Conservation (phyloP, 1,139 yeast genomes). For the Candida gigantensis region DNA sequence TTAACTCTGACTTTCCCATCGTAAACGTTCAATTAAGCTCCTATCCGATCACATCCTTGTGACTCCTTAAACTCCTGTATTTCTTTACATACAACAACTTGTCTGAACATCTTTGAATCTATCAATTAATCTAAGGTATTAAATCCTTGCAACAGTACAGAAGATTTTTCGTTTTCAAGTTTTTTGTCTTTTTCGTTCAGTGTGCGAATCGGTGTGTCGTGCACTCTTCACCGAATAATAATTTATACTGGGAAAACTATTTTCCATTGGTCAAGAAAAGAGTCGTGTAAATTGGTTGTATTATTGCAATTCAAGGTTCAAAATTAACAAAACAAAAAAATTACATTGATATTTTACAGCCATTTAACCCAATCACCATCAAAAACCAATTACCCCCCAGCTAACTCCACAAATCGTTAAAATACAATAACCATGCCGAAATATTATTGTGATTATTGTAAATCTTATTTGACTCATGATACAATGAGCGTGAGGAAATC, state of each 20-base stretch:
- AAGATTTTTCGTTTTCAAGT: slow-evolving; percentile 4
- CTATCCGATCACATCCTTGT: too few species aligned
- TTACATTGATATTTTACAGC: too few species aligned
- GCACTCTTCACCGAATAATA: neutral
- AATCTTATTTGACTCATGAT: slow-evolving; percentile 84
- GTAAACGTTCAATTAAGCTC: too few species aligned
- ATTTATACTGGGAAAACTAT: neutral
- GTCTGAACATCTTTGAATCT: slow-evolving; percentile 38
- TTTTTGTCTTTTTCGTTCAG: slow-evolving; percentile 1
- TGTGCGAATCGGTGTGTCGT: slow-evolving; percentile 7
- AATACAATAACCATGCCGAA: slow-evolving; percentile 40
- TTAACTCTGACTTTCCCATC: too few species aligned
- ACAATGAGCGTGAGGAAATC: slow-evolving; percentile 84
- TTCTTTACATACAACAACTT: slow-evolving; percentile 31
- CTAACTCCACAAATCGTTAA: neutral
- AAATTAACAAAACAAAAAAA: too few species aligned
- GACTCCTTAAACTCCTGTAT: neutral
- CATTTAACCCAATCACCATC: neutral
- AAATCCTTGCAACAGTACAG: neutral
- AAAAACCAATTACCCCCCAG: neutral
- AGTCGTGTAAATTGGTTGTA: slow-evolving; percentile 3
- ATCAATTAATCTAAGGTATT: neutral
- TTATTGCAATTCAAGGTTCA: too few species aligned
- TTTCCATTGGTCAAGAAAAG: slow-evolving; percentile 12
- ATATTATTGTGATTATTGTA: slow-evolving; percentile 87